Evolutionary conservation across 2,329 filamentous ascomycete genomes (phyloP), one percentile per base, ranked within the genome.

Genomic region (Penicillium sp.): DNA sequence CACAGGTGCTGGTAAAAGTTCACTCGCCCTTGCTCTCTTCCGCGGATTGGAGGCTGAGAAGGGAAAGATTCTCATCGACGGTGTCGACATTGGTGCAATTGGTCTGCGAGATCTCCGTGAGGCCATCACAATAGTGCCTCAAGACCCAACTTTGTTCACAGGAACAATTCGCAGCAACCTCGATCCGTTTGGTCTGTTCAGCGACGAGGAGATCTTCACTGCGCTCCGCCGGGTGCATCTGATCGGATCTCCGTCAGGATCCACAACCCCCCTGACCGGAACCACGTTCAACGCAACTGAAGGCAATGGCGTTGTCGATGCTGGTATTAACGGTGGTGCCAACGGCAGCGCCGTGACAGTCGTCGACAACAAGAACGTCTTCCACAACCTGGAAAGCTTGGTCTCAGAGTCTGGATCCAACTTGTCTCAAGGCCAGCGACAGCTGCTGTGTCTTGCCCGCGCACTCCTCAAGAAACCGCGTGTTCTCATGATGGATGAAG

Each of bases 401-500:
- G 90, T 99, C 39, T 86, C 90, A 1, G 95, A 98, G 72, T 97
- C 93, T 0, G 95, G 95, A 48, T 89, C 89, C 61, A 99, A 99
- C 69, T 83, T 99, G 11, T 98, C 93, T 0, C 95, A 99, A 75
- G 95, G 95, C 47, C 95, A 99, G 73, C 87, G 95, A 8, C 95
- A 99, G 75, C 87, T 99, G 10, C 81, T 99, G 55, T 99, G 95
- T 71, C 86, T 99, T 10, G 95, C 93, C 0, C 88, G 95, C 54
- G 95, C 95, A 0, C 86, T 99, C 64, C 88, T 99, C 61, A 97
- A 96, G 77, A 85, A 86, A 33, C 93, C 95, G 0, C 93, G 90
- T 63, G 92, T 99, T 1, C 81, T 99, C n/a, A 89, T 99, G 70
- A 98, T 99, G 95, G 95, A 99, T 75, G 95, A 99, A 79, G 95